phyloP scores from a whole-genome alignment of 371 early-diverging fungal species.

The Lichtheimia ornata region DNA sequence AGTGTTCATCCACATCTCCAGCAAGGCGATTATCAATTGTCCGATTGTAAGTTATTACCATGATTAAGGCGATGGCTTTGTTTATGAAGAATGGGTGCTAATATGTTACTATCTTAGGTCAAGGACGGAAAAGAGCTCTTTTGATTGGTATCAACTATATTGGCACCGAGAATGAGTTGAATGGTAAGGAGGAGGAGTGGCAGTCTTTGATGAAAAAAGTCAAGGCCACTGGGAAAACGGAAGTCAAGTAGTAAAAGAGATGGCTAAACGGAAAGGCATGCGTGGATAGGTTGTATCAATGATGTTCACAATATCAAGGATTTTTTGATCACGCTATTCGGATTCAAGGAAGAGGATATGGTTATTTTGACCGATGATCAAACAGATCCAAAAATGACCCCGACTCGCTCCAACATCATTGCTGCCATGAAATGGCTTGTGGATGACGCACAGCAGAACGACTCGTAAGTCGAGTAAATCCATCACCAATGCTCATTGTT shows the following conservation, averaged over 20 bases:
- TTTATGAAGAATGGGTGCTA: not conserved
- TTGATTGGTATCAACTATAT: conserved; percentile 93
- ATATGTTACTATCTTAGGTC: conserved; percentile 20
- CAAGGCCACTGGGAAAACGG: not conserved
- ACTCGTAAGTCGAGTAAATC: conserved; percentile 54
- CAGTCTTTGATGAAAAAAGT: not conserved
- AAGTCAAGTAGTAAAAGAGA: too few relatives aligned
- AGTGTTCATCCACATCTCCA: not conserved
- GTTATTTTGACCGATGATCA: conserved; percentile 90
- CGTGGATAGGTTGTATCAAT: conserved; percentile 78
- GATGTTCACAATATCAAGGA: conserved; percentile 85
- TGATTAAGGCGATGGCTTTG: not conserved
- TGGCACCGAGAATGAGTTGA: conserved; percentile 62
- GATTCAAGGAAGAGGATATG: conserved; percentile 73
- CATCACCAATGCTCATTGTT: not conserved
- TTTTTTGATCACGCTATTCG: conserved; percentile 67
- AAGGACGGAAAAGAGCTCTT: conserved; percentile 79
- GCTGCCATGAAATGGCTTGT: conserved; percentile 79
- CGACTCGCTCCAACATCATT: conserved; percentile 81
- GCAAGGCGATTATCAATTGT: conserved; percentile 53
- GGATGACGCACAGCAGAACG: conserved; percentile 78
- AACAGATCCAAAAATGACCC: conserved; percentile 60
- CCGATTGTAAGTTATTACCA: conserved; percentile 59
- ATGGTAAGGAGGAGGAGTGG: conserved; percentile 31
- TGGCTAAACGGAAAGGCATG: not conserved